These are phyloP conservation scores for Suillus subalutaceus DNA, from an alignment of 768 basidiomycete species.

Conservation along the genomic window DNA sequence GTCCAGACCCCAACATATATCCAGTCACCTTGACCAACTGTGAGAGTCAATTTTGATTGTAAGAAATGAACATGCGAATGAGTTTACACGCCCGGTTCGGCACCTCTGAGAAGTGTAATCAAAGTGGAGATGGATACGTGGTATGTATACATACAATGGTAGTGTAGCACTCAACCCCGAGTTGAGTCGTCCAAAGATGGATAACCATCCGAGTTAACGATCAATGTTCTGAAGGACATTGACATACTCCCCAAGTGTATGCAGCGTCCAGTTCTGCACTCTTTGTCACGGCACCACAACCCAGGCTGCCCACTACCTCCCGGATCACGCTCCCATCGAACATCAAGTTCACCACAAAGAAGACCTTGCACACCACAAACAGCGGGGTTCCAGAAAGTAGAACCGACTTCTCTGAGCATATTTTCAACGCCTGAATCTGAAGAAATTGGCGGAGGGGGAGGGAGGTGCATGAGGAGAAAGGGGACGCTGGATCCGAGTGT, in stretches of 20 bases:
- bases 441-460: slow-evolving; percentile 46
- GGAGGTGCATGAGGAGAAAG: too few relatives aligned
- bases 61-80: background rate
- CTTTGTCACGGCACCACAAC: slow-evolving; percentile 41
- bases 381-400: slow-evolving; percentile 72
- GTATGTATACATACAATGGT: background rate
- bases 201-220: background rate
- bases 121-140: background rate
- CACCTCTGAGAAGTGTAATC: background rate
- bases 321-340: slow-evolving; percentile 62
- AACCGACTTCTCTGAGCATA: slow-evolving; percentile 38
- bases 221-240: background rate
- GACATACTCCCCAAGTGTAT: background rate
- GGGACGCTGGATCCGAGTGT: slow-evolving; percentile 79
- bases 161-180: background rate
- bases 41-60: too few relatives aligned
- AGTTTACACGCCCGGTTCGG: background rate
- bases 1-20: too few relatives aligned
- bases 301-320: slow-evolving; percentile 33
- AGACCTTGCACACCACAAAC: slow-evolving; percentile 56
- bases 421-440: slow-evolving; percentile 3
- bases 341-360: slow-evolving; percentile 60
- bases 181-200: background rate
- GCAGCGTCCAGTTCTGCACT: slow-evolving; percentile 26
- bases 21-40: too few relatives aligned